Evolutionary conservation across 2,329 filamentous ascomycete species (phyloP).

Genomic region (Keithomyces neogunnii): DNA sequence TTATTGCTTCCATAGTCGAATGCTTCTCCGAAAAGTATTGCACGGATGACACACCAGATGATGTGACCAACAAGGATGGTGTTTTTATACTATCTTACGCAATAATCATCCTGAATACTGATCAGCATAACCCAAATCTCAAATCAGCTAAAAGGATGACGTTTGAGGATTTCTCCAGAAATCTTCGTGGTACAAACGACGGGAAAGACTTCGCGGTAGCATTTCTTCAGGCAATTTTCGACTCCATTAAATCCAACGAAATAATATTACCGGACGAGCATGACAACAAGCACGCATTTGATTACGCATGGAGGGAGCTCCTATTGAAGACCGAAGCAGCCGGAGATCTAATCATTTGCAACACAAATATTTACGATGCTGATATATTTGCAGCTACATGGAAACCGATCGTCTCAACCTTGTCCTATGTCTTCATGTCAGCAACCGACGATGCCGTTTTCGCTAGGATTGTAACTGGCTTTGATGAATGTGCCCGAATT

Average conservation of each 20-base stretch:
- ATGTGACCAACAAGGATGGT: slow-evolving; percentile 76
- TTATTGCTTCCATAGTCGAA: slow-evolving; percentile 89
- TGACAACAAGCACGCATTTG: slow-evolving; percentile 92
- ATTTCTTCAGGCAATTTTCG: slow-evolving; percentile 79
- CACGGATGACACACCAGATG: slow-evolving; percentile 57
- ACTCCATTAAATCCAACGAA: slow-evolving; percentile 86
- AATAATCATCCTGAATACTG: slow-evolving; percentile 95
- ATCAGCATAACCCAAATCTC: slow-evolving; percentile 91
- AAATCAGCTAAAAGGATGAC: slow-evolving; percentile 76
- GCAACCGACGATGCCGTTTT: slow-evolving; percentile 95
- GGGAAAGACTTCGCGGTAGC: slow-evolving; percentile 76
- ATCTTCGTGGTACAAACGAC: slow-evolving; percentile 83
- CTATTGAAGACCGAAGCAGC: slow-evolving; percentile 74
- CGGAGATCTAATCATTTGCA: slow-evolving; percentile 65
- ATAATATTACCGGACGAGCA: slow-evolving; percentile 97
- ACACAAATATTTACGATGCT: slow-evolving; percentile 91
- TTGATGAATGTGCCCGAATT: slow-evolving; percentile 92
- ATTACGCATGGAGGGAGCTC: slow-evolving; percentile 95
- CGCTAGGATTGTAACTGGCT: slow-evolving; percentile 84
- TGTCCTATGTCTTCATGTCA: slow-evolving; percentile 98
- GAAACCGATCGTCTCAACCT: slow-evolving; percentile 86
- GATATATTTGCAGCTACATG: slow-evolving; percentile 97
- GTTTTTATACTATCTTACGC: slow-evolving; percentile 90
- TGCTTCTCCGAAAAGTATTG: slow-evolving; percentile 83
- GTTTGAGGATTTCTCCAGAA: slow-evolving; percentile 71